A percentile compares a stretch with the other conserved stretches of the same genome.
phyloP scores from a whole-genome alignment of 75 land plant genomes.

The Pinus taeda region DNA sequence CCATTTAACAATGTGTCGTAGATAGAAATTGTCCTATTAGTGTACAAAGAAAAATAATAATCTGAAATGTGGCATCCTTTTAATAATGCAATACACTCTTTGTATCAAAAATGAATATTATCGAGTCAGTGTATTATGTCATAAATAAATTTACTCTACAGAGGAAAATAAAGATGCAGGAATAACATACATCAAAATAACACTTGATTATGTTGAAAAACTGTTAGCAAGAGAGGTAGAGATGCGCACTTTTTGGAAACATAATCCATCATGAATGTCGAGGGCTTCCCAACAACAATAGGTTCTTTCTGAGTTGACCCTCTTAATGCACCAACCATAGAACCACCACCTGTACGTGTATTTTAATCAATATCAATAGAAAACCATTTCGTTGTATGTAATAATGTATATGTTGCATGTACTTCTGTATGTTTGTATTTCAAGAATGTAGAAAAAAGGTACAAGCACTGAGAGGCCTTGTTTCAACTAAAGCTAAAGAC shows the following conservation, averaged over 20 bases:
- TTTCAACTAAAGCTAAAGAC: not conserved
- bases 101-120: not conserved
- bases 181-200: not conserved
- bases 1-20: not conserved
- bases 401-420: no score
- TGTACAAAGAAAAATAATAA: not conserved
- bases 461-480: not conserved
- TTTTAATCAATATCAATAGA: no score
- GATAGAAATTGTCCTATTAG: not conserved
- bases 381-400: not conserved
- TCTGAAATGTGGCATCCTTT: not conserved
- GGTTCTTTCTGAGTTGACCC: slow-evolving; percentile 71
- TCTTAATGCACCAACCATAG: slow-evolving; percentile 67
- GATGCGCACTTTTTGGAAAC: slow-evolving; percentile 44
- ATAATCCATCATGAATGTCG: slow-evolving; percentile 79
- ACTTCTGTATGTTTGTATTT: not conserved
- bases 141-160: no score
- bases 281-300: slow-evolving; percentile 66
- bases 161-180: not conserved
- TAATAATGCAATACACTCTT: not conserved
- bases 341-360: slow-evolving; percentile 55
- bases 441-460: not conserved
- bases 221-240: not conserved
- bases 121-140: not conserved
- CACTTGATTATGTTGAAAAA: not conserved